phyloP scores from a whole-genome alignment of 2,329 filamentous ascomycete species.

The Emericellopsis atlantica region DNA sequence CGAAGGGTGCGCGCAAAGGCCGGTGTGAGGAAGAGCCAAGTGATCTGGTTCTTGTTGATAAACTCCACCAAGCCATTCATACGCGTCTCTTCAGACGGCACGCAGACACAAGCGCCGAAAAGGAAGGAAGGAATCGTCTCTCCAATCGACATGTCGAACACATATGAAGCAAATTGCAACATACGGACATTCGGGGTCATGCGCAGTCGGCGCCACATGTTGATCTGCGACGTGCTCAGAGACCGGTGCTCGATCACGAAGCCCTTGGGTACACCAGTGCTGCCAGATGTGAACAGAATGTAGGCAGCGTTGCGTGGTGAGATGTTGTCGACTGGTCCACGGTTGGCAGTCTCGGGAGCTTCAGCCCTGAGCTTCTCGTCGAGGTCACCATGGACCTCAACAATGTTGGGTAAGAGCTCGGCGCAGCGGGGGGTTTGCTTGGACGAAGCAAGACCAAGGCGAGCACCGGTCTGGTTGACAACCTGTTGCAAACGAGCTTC shows the following conservation, averaged over 20 bases:
- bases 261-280: slow-evolving; percentile 11
- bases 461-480: neutral
- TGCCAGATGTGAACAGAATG: slow-evolving; percentile 11
- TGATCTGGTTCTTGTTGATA: slow-evolving; percentile 3
- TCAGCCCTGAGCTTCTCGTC: neutral
- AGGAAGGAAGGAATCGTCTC: slow-evolving; percentile 2
- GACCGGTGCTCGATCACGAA: slow-evolving; percentile 8
- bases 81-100: slow-evolving; percentile 2
- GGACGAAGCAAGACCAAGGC: slow-evolving; percentile 1
- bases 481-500: neutral
- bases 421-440: neutral
- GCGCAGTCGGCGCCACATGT: slow-evolving; percentile 7
- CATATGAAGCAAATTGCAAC: slow-evolving; percentile 3
- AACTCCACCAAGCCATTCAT: slow-evolving; percentile 1
- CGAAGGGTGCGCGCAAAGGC: slow-evolving; percentile 3
- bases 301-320: slow-evolving; percentile 2
- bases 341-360: neutral
- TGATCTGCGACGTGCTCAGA: slow-evolving; percentile 7
- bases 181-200: slow-evolving; percentile 10
- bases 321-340: neutral
- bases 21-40: slow-evolving; percentile 5
- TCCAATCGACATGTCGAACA: slow-evolving; percentile 1
- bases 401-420: neutral
- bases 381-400: slow-evolving; percentile 11
- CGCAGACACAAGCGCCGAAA: slow-evolving; percentile 2